These are phyloP conservation scores for Chaetomium globosum DNA, from an alignment of 2,329 filamentous ascomycete genomes.

Conservation along the genomic window DNA sequence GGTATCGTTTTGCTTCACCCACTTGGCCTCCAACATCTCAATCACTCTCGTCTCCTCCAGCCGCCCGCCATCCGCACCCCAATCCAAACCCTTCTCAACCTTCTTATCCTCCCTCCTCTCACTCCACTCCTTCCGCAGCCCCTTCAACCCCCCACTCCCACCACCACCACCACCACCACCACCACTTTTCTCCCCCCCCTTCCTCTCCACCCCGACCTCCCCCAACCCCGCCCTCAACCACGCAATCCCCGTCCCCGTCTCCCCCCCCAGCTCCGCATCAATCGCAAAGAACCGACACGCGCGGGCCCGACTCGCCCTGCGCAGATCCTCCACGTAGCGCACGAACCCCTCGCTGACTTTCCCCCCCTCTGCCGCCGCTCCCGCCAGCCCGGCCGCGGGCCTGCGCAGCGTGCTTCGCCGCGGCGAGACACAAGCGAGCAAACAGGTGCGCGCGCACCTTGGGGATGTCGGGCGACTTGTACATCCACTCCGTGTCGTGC, in stretches of 20 bases:
- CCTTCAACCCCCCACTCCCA: constrained; percentile 59
- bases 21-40: constrained; percentile 84
- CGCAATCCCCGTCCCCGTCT: constrained; percentile 81
- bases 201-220: constrained; percentile 68
- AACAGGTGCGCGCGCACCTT: constrained; percentile 88
- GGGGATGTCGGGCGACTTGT: constrained; percentile 81
- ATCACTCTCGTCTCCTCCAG: constrained; percentile 83
- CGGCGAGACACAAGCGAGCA: constrained; percentile 82
- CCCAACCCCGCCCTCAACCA: constrained; percentile 80
- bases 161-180: constrained; percentile 38
- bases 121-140: constrained; percentile 71
- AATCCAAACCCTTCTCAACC: constrained; percentile 70
- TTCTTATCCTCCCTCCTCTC: constrained; percentile 79
- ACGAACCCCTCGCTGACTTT: constrained; percentile 67
- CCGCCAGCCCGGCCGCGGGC: constrained; percentile 54
- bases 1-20: constrained; percentile 91
- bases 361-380: constrained; percentile 1
- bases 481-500: constrained; percentile 94
- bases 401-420: constrained; percentile 81
- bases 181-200: constrained; percentile 48
- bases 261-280: constrained; percentile 79
- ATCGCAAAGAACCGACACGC: constrained; percentile 90
- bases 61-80: constrained; percentile 82
- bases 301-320: constrained; percentile 74
- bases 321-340: constrained; percentile 75